Percentiles rank a stretch among this genome's conserved stretches.
Evolutionary conservation across 2,329 filamentous ascomycete genomes (phyloP).

Genomic region (Fusarium sp.): DNA sequence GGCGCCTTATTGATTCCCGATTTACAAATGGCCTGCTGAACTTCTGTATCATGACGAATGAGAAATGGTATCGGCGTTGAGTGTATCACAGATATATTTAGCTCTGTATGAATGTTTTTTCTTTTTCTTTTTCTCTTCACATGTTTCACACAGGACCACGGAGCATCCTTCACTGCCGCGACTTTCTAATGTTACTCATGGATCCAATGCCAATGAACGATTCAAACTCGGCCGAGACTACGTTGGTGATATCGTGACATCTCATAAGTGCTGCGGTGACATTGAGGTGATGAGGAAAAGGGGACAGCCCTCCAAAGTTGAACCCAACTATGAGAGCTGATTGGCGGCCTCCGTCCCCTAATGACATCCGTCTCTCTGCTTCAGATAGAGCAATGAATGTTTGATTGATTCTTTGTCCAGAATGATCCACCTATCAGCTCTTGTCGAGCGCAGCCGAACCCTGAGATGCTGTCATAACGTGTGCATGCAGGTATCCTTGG

Average conservation of each 20-base stretch:
- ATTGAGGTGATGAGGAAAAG: not conserved
- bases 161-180: constrained; percentile 15
- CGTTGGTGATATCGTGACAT: not conserved
- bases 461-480: constrained; percentile 29
- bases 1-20: constrained; percentile 37
- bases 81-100: constrained; percentile 36
- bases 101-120: constrained; percentile 13
- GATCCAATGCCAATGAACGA: not conserved
- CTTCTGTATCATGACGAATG: constrained; percentile 37
- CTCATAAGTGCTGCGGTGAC: not conserved
- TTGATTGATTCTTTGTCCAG: not conserved
- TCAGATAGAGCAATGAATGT: not conserved
- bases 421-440: constrained; percentile 27
- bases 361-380: constrained; percentile 2
- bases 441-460: constrained; percentile 12
- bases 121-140: not conserved
- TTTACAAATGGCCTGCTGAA: constrained; percentile 26
- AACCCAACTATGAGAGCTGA: not conserved
- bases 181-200: constrained; percentile 20
- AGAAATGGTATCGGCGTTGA: constrained; percentile 38
- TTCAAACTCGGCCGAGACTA: constrained; percentile 16
- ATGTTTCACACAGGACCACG: constrained; percentile 8
- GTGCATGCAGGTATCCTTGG: constrained; percentile 32
- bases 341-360: not conserved
- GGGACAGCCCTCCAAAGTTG: not conserved